Evolutionary conservation across 2,329 filamentous ascomycete species (phyloP).

Genomic region (Verticillium isaacii): DNA sequence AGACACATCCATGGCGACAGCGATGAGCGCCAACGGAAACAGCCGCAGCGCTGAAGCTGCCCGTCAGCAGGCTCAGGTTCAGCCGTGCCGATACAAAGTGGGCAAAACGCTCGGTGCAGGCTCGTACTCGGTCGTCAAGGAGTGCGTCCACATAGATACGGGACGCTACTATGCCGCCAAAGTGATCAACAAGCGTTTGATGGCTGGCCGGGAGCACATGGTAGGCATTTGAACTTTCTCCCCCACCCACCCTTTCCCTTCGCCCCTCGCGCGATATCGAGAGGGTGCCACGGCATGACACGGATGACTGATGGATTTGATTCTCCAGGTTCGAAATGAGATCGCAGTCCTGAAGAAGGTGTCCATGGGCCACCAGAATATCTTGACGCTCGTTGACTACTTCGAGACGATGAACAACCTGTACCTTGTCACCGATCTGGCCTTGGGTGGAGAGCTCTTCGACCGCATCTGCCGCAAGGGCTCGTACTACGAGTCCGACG

Average conservation of each 20-base stretch:
- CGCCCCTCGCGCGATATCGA: not conserved
- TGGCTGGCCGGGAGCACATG: constrained; percentile 98
- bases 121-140: constrained; percentile 97
- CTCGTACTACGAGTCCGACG: constrained; percentile 96
- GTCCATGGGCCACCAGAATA: constrained; percentile 99
- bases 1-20: not conserved
- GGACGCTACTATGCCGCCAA: constrained; percentile 98
- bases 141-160: constrained; percentile 97
- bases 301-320: not conserved
- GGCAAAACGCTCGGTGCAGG: constrained; percentile 96
- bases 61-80: constrained; percentile 57
- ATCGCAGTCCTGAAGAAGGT: constrained; percentile 96
- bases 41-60: constrained; percentile 16
- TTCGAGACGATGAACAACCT: constrained; percentile 99
- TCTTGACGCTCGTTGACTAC: constrained; percentile 95
- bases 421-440: constrained; percentile 95
- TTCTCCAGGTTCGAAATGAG: constrained; percentile 82
- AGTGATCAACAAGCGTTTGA: constrained; percentile 97
- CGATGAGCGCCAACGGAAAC: constrained; percentile 13
- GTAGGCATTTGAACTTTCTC: constrained; percentile 40
- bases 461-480: constrained; percentile 98
- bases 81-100: constrained; percentile 97
- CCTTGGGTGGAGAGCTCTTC: constrained; percentile 92
- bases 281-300: not conserved
- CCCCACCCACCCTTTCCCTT: not conserved